Base-by-base conservation (phyloP, 805 yeast genomes). In the Candida ponderosae region DNA sequence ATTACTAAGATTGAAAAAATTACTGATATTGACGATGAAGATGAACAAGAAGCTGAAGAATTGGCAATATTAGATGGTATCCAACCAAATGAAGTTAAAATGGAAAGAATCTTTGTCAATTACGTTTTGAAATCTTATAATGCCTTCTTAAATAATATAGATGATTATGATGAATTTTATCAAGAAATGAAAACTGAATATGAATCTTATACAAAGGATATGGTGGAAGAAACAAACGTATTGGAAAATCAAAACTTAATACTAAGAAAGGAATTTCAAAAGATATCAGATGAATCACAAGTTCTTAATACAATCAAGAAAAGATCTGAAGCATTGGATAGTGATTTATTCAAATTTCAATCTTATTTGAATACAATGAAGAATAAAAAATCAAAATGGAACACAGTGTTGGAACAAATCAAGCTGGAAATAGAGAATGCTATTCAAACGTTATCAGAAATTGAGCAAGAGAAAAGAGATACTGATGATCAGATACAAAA, bases 321-420 rank as follows among this genome's bases (percentile, higher is more conserved):
- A 50, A 78, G 80, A 52, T 58, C 76, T 5, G 66, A 65, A 42
- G 83, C 86, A 1, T 62, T 87, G 38, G 82, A 80, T 44, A 74
- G 74, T 43, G 96, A 87, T 56, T 65, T 81, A 31, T 62, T 64
- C 32, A 81, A 82, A 56, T 82, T 85, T 50, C 70, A 74, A 47
- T 80, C 77, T n/a, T 85, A 81, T 51, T 76, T 83, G 37, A 75
- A 75, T 32, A 67, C 75, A 7, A 79, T 83, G 74, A 74, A 77
- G 46, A 63, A 64, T n/a, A 67, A 85, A 42, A 80, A 78, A 45
- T 46, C 55, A 13, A 79, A 76, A 52, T 83, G 95, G 93, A 66
- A 71, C 3, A 45, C 57, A 15, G 72, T 76, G 32, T 53, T 86
- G 34, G 63, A 67, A n/a, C 75, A 75, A 44, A 70, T 83, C 40